Conservation (phyloP, 108 stramenopile species). For the Thalassiosira profunda region DNA sequence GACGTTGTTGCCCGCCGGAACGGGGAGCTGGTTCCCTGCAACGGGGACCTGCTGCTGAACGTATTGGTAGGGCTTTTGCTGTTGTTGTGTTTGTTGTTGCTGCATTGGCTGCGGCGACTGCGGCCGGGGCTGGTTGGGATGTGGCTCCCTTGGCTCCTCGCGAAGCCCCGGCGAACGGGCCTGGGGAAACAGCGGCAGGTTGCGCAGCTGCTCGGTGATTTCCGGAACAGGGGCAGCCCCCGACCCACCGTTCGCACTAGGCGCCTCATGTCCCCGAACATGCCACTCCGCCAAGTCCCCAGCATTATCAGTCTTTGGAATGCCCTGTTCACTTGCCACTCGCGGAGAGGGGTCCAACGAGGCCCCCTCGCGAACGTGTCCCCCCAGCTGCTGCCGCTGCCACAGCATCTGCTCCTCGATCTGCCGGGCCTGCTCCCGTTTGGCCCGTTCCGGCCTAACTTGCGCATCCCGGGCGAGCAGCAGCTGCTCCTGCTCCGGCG, state of each 20-base stretch:
- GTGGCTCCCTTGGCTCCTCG: no score
- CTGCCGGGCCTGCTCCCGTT: not conserved
- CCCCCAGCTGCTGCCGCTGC: not conserved
- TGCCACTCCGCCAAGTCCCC: not conserved
- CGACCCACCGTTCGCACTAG: no score
- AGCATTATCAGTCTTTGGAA: not conserved
- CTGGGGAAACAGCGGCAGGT: not conserved
- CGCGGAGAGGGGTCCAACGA: not conserved
- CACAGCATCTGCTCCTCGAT: not conserved
- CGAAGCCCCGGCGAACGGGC: no score
- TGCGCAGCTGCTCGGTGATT: not conserved
- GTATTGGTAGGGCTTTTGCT: not conserved
- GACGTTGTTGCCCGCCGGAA: no score
- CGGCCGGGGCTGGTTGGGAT: not conserved
- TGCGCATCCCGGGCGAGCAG: not conserved
- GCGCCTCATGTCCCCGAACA: not conserved
- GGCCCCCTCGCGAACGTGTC: not conserved
- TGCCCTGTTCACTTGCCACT: not conserved
- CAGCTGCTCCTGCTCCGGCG: not conserved
- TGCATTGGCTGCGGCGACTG: not conserved
- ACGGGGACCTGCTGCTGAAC: not conserved
- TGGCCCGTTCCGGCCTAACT: not conserved
- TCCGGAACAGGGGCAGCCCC: no score
- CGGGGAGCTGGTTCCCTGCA: not conserved
- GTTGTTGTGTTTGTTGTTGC: conserved; percentile 1